Percentiles rank a stretch among this genome's conserved stretches.
Conservation (phyloP, 140 eudicot genomes). For the Bidens hawaiensis region DNA sequence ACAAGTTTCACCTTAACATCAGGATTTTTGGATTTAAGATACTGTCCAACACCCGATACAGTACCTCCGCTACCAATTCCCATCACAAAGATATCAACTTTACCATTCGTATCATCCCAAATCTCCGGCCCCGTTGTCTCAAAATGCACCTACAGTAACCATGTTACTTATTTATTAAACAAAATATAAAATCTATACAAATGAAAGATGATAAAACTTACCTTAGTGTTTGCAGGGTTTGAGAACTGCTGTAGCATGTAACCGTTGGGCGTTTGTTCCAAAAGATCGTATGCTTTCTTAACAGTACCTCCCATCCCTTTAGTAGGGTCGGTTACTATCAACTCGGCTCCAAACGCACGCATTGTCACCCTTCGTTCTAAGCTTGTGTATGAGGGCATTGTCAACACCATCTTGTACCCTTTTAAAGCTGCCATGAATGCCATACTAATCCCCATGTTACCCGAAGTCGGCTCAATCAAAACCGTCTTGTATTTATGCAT, state of each 20-base stretch:
- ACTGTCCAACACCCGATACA: slow-evolving; percentile 40
- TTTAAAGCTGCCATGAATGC: slow-evolving; percentile 97
- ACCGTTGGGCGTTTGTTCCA: slow-evolving; percentile 75
- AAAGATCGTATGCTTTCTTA: slow-evolving; percentile 88
- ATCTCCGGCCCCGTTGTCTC: no score
- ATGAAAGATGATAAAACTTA: background rate
- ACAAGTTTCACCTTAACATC: no score
- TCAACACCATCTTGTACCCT: slow-evolving; percentile 94
- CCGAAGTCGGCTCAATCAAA: slow-evolving; percentile 93
- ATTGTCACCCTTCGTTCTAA: slow-evolving; percentile 91
- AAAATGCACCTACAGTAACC: slow-evolving; percentile 98
- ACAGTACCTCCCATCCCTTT: slow-evolving; percentile 99
- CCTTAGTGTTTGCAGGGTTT: slow-evolving; percentile 94
- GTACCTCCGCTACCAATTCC: slow-evolving; percentile 99
- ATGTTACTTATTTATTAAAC: no score
- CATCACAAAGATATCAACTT: slow-evolving; percentile 92
- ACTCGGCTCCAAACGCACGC: slow-evolving; percentile 92
- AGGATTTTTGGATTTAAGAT: no score
- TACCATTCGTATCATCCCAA: slow-evolving; percentile 75
- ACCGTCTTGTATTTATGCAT: slow-evolving; percentile 51
- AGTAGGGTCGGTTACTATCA: slow-evolving; percentile 77
- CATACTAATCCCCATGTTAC: slow-evolving; percentile 97
- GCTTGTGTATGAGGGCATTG: slow-evolving; percentile 98
- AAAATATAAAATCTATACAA: no score
- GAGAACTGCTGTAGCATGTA: slow-evolving; percentile 94